Evolutionary conservation across 129 eudicot genomes (phyloP).

Genomic region (Flaveria robusta): DNA sequence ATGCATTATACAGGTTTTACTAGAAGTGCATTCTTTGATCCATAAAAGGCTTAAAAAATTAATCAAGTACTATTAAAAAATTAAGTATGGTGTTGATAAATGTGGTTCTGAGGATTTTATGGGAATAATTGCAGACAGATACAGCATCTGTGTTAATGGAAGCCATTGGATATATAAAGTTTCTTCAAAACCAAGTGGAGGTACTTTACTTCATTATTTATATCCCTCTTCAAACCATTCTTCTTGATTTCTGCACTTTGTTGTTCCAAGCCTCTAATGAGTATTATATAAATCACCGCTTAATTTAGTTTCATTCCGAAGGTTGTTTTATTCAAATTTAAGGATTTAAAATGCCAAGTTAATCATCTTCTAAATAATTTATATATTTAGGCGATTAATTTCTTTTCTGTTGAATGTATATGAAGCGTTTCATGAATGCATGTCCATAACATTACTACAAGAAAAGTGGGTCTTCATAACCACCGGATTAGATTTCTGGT

Average conservation of each 20-base stretch:
- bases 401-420: background rate
- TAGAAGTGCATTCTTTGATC: too few species aligned
- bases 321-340: background rate
- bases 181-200: slow-evolving; percentile 89
- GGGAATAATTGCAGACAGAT: slow-evolving; percentile 76
- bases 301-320: too few species aligned
- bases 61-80: background rate
- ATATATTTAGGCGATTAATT: background rate
- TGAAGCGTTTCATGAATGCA: slow-evolving; percentile 1
- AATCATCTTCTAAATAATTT: background rate
- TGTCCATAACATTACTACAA: background rate
- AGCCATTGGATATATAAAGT: slow-evolving; percentile 91
- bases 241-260: slow-evolving; percentile 19
- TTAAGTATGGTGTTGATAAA: slow-evolving; percentile 4
- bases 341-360: background rate
- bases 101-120: slow-evolving; percentile 35
- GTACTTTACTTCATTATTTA: slow-evolving; percentile 32
- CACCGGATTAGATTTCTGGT: too few species aligned
- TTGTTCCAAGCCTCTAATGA: background rate
- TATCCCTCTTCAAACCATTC: slow-evolving; percentile 17
- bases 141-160: slow-evolving; percentile 92
- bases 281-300: background rate
- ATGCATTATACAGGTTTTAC: too few species aligned
- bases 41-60: too few species aligned
- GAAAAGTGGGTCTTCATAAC: too few species aligned